phyloP scores from a whole-genome alignment of 1,139 yeast species.

The Pichia inconspicua region DNA sequence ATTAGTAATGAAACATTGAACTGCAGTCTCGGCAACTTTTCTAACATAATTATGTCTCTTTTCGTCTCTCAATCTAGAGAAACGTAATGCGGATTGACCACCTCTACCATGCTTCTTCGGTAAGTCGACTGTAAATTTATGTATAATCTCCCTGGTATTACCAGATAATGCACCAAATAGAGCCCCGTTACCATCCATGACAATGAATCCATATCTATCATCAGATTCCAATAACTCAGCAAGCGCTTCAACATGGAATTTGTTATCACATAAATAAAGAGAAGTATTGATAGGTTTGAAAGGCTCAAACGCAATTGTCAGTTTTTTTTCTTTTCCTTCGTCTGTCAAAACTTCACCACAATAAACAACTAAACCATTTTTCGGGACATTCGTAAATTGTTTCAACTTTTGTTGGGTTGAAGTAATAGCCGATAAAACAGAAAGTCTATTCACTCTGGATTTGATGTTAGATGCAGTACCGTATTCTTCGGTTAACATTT shows the following conservation, averaged over 20 bases:
- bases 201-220: constrained; percentile 92
- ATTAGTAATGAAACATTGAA: constrained; percentile 85
- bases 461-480: constrained; percentile 98
- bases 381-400: constrained; percentile 81
- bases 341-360: constrained; percentile 98
- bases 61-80: constrained; percentile 97
- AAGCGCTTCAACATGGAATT: constrained; percentile 94
- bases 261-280: constrained; percentile 90
- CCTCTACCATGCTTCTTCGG: constrained; percentile 99
- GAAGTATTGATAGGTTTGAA: constrained; percentile 98
- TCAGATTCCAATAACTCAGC: constrained; percentile 91
- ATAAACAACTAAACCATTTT: constrained; percentile 88
- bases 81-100: constrained; percentile 99
- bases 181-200: constrained; percentile 99
- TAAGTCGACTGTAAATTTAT: constrained; percentile 92
- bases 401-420: constrained; percentile 95
- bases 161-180: constrained; percentile 94
- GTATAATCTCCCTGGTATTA: constrained; percentile 91
- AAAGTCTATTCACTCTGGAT: constrained; percentile 91
- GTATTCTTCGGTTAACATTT: constrained; percentile 94
- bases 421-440: constrained; percentile 92
- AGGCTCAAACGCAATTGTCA: constrained; percentile 92
- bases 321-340: constrained; percentile 94
- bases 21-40: constrained; percentile 97
- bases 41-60: constrained; percentile 97